Evolutionary conservation across 1,284 basidiomycete genomes (phyloP).

Genomic region (Phellopilus nigrolimitatus): DNA sequence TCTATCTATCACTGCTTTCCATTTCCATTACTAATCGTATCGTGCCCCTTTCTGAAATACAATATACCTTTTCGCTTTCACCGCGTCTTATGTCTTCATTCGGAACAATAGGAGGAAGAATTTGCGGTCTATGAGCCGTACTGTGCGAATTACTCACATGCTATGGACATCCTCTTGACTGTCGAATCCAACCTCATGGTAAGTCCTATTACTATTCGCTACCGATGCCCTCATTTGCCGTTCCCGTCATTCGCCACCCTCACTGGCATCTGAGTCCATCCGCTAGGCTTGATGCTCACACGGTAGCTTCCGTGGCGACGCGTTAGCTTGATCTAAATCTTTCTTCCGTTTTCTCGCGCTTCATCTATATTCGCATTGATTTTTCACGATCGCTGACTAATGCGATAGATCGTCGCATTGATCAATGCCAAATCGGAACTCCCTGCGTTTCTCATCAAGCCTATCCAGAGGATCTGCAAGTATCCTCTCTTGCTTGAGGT

Average conservation of each 20-base stretch:
- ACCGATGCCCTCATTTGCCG: slow-evolving; percentile 22
- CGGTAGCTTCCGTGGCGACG: slow-evolving; percentile 16
- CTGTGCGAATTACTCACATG: slow-evolving; percentile 92
- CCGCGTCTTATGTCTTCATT: slow-evolving; percentile 30
- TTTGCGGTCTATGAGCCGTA: slow-evolving; percentile 96
- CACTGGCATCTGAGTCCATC: slow-evolving; percentile 22
- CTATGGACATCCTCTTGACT: slow-evolving; percentile 80
- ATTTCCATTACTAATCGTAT: slow-evolving; percentile 21
- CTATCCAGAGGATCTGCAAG: slow-evolving; percentile 75
- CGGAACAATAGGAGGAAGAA: slow-evolving; percentile 80
- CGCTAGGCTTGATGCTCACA: slow-evolving; percentile 8
- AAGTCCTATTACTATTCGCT: slow-evolving; percentile 34
- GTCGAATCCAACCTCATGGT: slow-evolving; percentile 83
- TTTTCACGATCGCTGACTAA: slow-evolving; percentile 18
- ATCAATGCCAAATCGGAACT: slow-evolving; percentile 86
- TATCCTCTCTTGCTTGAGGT: slow-evolving; percentile 66
- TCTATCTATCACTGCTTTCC: slow-evolving; percentile 25
- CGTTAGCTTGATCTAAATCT: slow-evolving; percentile 2
- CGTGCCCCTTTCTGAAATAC: slow-evolving; percentile 2
- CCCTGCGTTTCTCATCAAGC: slow-evolving; percentile 78
- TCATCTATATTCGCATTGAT: slow-evolving; percentile 5
- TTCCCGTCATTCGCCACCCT: slow-evolving; percentile 22
- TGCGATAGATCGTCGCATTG: slow-evolving; percentile 35
- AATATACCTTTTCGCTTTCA: slow-evolving; percentile 31
- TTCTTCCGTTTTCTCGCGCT: background rate